Percentiles rank a stretch among this genome's conserved stretches.
These are phyloP conservation scores for Ganoderma meredithae DNA, from an alignment of 1,284 basidiomycete species.

Conservation along the genomic window DNA sequence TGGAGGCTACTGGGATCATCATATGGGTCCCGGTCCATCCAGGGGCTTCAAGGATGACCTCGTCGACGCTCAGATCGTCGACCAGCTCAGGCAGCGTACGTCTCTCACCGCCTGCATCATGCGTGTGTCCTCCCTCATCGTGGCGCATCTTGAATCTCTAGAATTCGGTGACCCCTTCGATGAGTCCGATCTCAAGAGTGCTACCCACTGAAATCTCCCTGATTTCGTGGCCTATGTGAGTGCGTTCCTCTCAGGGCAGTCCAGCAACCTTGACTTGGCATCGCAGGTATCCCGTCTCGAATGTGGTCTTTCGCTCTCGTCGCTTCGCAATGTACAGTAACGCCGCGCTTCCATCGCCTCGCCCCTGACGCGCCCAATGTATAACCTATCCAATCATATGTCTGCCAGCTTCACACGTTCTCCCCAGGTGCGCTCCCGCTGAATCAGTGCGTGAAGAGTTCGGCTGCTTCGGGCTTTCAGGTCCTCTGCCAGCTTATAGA, in stretches of 20 bases:
- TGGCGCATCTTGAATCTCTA: conserved; percentile 29
- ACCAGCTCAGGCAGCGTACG: conserved; percentile 49
- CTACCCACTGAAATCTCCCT: conserved; percentile 18
- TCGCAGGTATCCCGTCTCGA: neutral
- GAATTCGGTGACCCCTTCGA: conserved; percentile 59
- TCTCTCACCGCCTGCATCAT: neutral
- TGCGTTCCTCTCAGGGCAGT: neutral
- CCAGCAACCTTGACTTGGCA: neutral
- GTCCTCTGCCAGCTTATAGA: neutral
- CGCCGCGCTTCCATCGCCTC: conserved; percentile 10
- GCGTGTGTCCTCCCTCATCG: neutral
- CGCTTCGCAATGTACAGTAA: conserved; percentile 15
- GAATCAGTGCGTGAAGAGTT: conserved; percentile 7
- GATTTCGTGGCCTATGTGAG: neutral
- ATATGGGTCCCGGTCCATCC: conserved; percentile 37
- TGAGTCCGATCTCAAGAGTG: conserved; percentile 43
- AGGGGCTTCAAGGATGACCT: conserved; percentile 48
- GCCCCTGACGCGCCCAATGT: conserved; percentile 20
- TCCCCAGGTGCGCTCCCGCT: neutral
- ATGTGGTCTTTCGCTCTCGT: conserved; percentile 11
- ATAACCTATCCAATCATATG: neutral
- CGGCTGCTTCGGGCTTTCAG: conserved; percentile 8
- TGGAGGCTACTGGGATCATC: conserved; percentile 36
- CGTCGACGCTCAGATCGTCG: conserved; percentile 47
- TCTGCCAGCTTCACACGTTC: neutral